These are phyloP conservation scores for Aspergillus nomiae DNA, from an alignment of 2,329 filamentous ascomycete species.

Conservation along the genomic window DNA sequence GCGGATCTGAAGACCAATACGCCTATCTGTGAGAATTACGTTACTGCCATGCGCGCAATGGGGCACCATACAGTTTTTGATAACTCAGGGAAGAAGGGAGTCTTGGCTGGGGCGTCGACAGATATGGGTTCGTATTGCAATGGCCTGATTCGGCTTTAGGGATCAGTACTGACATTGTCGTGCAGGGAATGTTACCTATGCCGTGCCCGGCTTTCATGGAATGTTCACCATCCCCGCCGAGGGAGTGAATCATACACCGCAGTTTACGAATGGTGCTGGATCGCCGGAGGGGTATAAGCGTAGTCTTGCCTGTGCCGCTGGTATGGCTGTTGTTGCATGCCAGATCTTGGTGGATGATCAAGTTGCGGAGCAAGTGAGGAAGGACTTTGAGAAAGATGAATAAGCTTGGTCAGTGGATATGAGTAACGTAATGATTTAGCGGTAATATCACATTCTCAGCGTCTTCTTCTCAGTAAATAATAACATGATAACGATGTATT, in stretches of 20 bases:
- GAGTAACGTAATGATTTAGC: not conserved
- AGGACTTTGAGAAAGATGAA: constrained; percentile 23
- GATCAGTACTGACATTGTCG: not conserved
- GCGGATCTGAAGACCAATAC: constrained; percentile 32
- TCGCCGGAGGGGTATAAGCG: constrained; percentile 51
- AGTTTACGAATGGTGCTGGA: constrained; percentile 55
- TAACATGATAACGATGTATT: not conserved
- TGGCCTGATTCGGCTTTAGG: too few relatives aligned
- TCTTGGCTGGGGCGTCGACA: constrained; percentile 27
- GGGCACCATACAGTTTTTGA: constrained; percentile 28
- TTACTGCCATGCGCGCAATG: constrained; percentile 31
- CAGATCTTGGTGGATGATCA: constrained; percentile 30
- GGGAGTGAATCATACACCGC: constrained; percentile 55
- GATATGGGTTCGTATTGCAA: constrained; percentile 28
- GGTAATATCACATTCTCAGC: not conserved
- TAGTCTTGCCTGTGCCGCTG: constrained; percentile 34
- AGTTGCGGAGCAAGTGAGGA: constrained; percentile 29
- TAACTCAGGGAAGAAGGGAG: constrained; percentile 17
- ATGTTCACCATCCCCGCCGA: constrained; percentile 49
- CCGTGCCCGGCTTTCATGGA: constrained; percentile 36
- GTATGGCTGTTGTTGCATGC: constrained; percentile 35
- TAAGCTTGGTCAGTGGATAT: not conserved
- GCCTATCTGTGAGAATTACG: constrained; percentile 34
- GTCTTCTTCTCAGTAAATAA: not conserved
- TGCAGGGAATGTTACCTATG: constrained; percentile 51